Evolutionary conservation across 2,329 filamentous ascomycete genomes (phyloP).

Genomic region (Macrophomina phaseolina): DNA sequence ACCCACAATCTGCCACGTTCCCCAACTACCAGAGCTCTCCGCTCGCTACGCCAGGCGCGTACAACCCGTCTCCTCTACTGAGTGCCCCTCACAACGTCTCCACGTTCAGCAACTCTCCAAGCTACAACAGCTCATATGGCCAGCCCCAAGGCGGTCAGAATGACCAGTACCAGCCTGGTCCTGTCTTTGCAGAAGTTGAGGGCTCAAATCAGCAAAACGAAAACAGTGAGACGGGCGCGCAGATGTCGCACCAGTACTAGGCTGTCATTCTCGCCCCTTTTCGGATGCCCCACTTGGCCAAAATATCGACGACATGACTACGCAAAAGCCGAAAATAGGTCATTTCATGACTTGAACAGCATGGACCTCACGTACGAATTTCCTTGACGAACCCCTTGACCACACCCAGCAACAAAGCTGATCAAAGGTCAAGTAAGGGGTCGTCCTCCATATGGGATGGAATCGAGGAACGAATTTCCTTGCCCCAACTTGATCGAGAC

Average conservation of each 20-base stretch:
- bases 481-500: constrained; percentile 3
- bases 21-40: constrained; percentile 48
- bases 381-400: constrained; percentile 21
- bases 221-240: constrained; percentile 9
- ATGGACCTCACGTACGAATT: constrained; percentile 24
- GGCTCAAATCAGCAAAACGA: constrained; percentile 42
- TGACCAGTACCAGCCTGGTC: constrained; percentile 43
- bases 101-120: constrained; percentile 44
- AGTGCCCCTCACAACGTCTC: constrained; percentile 49
- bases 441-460: constrained; percentile 19
- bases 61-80: constrained; percentile 34
- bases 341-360: not conserved
- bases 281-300: not conserved
- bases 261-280: constrained; percentile 9
- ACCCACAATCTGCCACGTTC: constrained; percentile 48
- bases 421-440: constrained; percentile 10
- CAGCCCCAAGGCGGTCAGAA: constrained; percentile 34
- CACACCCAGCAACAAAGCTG: constrained; percentile 16
- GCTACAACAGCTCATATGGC: constrained; percentile 36
- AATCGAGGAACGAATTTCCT: constrained; percentile 24
- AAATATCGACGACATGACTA: not conserved
- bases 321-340: constrained; percentile 2
- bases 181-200: constrained; percentile 45
- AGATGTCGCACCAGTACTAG: constrained; percentile 36
- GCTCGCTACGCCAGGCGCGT: constrained; percentile 45